Base-by-base conservation (phyloP, 768 basidiomycete species). In the Termitomyces sp. region DNA sequence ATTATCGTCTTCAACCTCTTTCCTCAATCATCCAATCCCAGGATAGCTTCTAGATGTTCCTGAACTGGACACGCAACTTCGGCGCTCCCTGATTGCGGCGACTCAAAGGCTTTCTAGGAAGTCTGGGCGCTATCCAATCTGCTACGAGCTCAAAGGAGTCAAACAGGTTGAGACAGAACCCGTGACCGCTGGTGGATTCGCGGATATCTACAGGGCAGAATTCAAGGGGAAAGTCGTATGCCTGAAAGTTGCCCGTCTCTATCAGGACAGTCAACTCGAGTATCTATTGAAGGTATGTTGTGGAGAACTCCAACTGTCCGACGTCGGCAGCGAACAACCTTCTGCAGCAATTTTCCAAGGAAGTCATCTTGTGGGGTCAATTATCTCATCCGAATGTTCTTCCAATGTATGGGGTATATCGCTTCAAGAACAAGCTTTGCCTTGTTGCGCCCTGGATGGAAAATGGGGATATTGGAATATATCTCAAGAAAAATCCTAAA, bases 371-470 rank as follows among this genome's bases (percentile, higher is more conserved):
- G 10, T 36, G 50, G 50, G 6, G 17, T 2, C 50, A 51, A 20
- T 17, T 51, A 9, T 36, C n/a, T 0, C 50, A 51, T 51, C 6
- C 17, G 0, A 17, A 51, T 51, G 9, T 50, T 50, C 31, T 50
- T 15, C 31, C 14, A 8, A 50, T 50, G 29, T 32, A 50, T 34
- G 31, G 49, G 11, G 20, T 48, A 1, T 48, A 48, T 48, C 17
- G 11, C 8, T 49, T 49, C 17, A 12, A 11, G 2, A 17, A 17
- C 6, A 32, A 15, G 6, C 8, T n/a, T 31, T 34, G 49, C 31
- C 29, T 50, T 2, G 59, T 53, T 20, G 32, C 52, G 14, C 59
- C 50, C 15, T 60, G 59, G 59, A 60, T 60, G 59, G 43, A 52
- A 34, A 32, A 60, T 6, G 52, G 52, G 0, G 52, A 60, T 10